Evolutionary conservation across 306 rosid species (phyloP), one percentile per base, ranked within the genome.

Genomic region (Begonia loranthoides): DNA sequence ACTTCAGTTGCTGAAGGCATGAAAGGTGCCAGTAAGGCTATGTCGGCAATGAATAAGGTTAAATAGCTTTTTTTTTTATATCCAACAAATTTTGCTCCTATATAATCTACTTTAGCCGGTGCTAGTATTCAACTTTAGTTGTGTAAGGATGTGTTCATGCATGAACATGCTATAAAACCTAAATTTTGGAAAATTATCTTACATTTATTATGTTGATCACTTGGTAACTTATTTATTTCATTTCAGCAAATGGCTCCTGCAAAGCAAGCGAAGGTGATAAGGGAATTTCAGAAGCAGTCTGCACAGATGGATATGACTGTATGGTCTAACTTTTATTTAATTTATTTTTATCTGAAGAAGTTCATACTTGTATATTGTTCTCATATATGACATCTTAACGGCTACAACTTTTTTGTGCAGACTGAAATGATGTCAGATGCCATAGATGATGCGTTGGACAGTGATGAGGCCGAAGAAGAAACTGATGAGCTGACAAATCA

Each of bases 281-380:
- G 22, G 46, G 93, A 92, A 52, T 92, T 92, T 71, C 99, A 92
- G 75, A 92, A 73, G 76, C 96, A 92, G 64, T 83, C 96, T 12
- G 94, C 96, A n/a, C 94, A 87, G 68, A 92, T 92, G 96, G 99
- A 92, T 75, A 92, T 92, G 99, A 83, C 96, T 56, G 96, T 92
- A 87, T 76, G 93, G 73, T 58, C 55, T 39, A 51, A 33, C 56
- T 58, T 55, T 58, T 13, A 28, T 56, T 70, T 57, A 41, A 4
- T 41, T 12, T 55, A 11, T 50, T 50, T 15, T 38, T 47, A 54
- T 15, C 48, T 33, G 13, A 17, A 13, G 10, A 22, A 9, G 14
- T 44, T n/a, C 45, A 9, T 69, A 8, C 47, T 2, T 51, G 54
- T 16, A 62, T 52, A 28, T 4, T 33, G 10, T 36, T 61, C 60